These are phyloP conservation scores for Cryptomeria japonica DNA, from an alignment of 75 land plant genomes.

Conservation along the genomic window DNA sequence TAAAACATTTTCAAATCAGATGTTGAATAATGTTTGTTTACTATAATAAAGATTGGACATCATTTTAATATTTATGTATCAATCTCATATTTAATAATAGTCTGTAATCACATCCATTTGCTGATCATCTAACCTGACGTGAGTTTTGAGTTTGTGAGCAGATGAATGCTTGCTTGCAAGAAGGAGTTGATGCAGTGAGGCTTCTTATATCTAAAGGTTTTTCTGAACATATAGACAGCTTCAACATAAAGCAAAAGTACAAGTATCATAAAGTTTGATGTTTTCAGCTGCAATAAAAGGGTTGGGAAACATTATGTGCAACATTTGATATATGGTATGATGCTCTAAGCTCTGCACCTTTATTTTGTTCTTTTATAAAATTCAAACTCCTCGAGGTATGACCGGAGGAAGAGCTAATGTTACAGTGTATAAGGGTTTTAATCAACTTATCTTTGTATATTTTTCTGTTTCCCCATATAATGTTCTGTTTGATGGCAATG, in stretches of 20 bases:
- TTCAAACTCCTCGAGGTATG: background rate
- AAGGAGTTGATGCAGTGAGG: constrained; percentile 54
- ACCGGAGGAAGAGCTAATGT: background rate
- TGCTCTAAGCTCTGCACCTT: constrained; percentile 2
- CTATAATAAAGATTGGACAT: background rate
- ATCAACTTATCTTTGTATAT: background rate
- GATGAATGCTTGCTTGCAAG: constrained; percentile 58
- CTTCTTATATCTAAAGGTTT: constrained; percentile 51
- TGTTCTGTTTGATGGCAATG: background rate
- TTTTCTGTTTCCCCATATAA: background rate
- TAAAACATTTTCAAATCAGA: background rate
- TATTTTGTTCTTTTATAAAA: background rate
- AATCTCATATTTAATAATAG: background rate
- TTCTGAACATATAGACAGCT: constrained; percentile 31
- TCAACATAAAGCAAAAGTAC: constrained; percentile 67
- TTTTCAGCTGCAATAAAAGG: background rate
- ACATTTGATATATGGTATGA: background rate
- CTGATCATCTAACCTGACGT: background rate
- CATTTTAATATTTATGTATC: background rate
- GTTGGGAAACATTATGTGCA: background rate
- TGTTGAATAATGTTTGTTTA: background rate
- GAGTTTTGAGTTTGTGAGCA: constrained; percentile 13
- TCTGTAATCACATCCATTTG: background rate
- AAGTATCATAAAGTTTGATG: constrained; percentile 55
- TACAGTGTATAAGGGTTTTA: background rate